phyloP scores from a whole-genome alignment of 2,329 filamentous ascomycete genomes.

The Colletotrichum cuscutae region DNA sequence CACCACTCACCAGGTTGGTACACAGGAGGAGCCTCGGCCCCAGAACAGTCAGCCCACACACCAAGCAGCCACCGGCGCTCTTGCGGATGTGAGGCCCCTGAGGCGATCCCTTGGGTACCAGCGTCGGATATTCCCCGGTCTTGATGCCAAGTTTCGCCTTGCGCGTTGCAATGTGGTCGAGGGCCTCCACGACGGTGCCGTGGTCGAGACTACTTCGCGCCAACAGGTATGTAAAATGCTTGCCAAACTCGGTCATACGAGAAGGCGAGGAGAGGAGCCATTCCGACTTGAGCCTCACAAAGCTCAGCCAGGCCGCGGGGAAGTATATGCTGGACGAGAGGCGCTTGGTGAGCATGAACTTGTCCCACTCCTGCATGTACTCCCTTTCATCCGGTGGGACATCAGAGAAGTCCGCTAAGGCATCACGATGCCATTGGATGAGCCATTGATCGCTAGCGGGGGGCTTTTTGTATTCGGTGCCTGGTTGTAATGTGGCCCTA shows the following conservation, averaged over 20 bases:
- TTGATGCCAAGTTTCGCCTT: slow-evolving; percentile 43
- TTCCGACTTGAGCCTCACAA: slow-evolving; percentile 58
- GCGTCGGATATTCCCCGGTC: not conserved
- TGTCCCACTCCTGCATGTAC: slow-evolving; percentile 68
- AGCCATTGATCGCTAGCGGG: slow-evolving; percentile 63
- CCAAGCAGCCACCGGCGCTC: slow-evolving; percentile 56
- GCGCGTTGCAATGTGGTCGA: slow-evolving; percentile 55
- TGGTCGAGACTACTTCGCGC: slow-evolving; percentile 59
- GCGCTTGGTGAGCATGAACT: slow-evolving; percentile 61
- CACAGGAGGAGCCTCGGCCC: slow-evolving; percentile 61
- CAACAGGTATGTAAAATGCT: slow-evolving; percentile 63
- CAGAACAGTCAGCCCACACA: slow-evolving; percentile 60
- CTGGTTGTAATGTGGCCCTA: slow-evolving; percentile 61
- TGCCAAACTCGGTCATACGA: slow-evolving; percentile 64
- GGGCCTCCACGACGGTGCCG: slow-evolving; percentile 53
- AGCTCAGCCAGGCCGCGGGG: slow-evolving; percentile 61
- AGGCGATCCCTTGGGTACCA: slow-evolving; percentile 41
- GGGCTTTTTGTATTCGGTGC: slow-evolving; percentile 55
- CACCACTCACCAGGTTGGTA: slow-evolving; percentile 56
- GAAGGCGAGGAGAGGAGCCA: slow-evolving; percentile 63
- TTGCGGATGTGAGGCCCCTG: slow-evolving; percentile 51
- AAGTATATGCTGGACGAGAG: slow-evolving; percentile 64
- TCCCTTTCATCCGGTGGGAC: slow-evolving; percentile 65
- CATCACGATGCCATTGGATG: slow-evolving; percentile 68
- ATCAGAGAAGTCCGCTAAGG: slow-evolving; percentile 67